Base-by-base conservation (phyloP, 1,284 basidiomycete species). In the Phellopilus nigrolimitatus region DNA sequence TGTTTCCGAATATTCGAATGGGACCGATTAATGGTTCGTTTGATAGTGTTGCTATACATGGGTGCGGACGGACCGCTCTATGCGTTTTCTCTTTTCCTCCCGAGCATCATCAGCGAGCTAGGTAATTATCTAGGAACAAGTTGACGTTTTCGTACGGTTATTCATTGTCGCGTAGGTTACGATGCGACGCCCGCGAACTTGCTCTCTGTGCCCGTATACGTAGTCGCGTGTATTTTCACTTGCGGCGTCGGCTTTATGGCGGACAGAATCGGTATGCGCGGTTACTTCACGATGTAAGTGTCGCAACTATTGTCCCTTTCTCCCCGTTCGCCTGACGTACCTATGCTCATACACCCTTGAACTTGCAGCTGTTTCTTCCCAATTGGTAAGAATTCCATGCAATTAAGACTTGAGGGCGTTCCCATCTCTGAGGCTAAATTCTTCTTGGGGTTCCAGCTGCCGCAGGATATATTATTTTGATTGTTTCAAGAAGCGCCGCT, bases 121-220 rank as follows among this genome's bases (percentile, higher is more conserved):
- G 50, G 50, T 56, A 39, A 21, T 36, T 45, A 3, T 13, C 17
- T 37, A 27, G 4, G 15, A 2, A 31, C 19, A 41, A 15, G 12
- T 19, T 3, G 30, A 12, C 34, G 4, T 21, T 13, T 27, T n/a
- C 15, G 9, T 22, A 33, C 10, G 38, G n/a, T 10, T 31, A 10
- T 19, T 56, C 19, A n/a, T 51, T n/a, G 13, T 15, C 7, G 25
- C 8, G 5, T 27, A 78, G 84, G 86, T 4, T 90, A 74, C 67
- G 68, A 68, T 8, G 84, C 86, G 5, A 86, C 84, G 0, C 72
- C 72, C 1, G 86, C 87, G n/a, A 88, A 90, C 65, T 70, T 89
- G 22, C 66, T 88, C 48, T 81, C 80, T 4, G 81, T 85, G 1
- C 83, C 83, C 0, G 82, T 86, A 15, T 87, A 87, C 59, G 73